A percentile compares a stretch with the other conserved stretches of the same genome.
phyloP scores from a whole-genome alignment of 139 green algal species.

The Penium margaritaceum region DNA sequence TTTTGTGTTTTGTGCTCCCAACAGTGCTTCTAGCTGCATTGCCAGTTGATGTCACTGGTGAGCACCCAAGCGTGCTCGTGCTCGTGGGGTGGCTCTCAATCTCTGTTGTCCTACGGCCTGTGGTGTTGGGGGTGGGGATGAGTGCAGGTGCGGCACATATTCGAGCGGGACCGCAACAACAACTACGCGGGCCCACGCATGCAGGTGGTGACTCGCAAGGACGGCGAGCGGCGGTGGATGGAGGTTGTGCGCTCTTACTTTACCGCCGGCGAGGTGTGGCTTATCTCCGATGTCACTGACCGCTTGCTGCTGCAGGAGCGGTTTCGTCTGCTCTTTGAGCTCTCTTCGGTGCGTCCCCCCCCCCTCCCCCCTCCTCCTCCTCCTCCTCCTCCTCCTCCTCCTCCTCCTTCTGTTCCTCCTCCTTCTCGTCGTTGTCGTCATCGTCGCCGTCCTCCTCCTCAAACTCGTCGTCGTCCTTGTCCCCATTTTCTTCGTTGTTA shows the following conservation, averaged over 20 bases:
- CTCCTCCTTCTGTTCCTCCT: no score
- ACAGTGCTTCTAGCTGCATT: no score
- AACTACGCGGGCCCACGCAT: background rate
- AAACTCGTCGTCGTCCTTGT: no score
- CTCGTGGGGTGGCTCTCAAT: background rate
- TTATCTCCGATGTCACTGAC: constrained; percentile 28
- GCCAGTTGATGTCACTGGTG: no score
- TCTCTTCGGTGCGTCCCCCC: constrained; percentile 30
- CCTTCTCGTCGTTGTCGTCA: no score
- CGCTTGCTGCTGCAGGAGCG: constrained; percentile 5
- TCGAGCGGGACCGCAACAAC: background rate
- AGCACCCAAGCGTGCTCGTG: background rate
- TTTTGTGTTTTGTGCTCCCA: no score
- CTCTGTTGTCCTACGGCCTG: background rate
- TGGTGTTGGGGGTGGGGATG: no score
- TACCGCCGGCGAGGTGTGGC: constrained; percentile 19
- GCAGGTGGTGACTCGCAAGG: constrained; percentile 12
- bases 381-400: no score
- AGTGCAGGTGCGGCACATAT: background rate
- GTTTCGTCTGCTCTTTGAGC: constrained; percentile 27
- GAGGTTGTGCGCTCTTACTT: constrained; percentile 11
- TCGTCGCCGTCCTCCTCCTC: no score
- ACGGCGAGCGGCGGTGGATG: constrained; percentile 17
- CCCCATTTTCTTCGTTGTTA: no score
- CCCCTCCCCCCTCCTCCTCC: no score